Evolutionary conservation across 352 stramenopile species (phyloP).

Genomic region (Phytophthora litchii): DNA sequence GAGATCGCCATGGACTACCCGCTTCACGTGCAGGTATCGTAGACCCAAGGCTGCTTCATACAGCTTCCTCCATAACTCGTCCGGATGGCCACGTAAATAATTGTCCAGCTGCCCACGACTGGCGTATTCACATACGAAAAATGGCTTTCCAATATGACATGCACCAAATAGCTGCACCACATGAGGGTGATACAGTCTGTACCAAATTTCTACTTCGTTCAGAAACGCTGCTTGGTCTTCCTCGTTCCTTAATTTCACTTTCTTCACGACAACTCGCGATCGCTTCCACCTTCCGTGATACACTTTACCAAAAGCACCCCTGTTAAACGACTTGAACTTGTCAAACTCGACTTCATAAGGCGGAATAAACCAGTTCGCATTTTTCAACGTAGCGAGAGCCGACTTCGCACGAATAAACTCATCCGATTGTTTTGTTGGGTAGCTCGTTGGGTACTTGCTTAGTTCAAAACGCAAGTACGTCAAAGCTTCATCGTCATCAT

Average conservation of each 20-base stretch:
- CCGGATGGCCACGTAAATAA: constrained; percentile 6
- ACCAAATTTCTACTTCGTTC: constrained; percentile 28
- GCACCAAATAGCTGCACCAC: constrained; percentile 30
- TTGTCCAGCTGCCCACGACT: constrained; percentile 15
- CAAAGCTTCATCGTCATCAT: constrained; percentile 9
- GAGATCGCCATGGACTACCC: constrained; percentile 21
- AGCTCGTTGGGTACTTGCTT: constrained; percentile 15
- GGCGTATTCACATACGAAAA: constrained; percentile 30
- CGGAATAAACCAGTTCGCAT: constrained; percentile 21
- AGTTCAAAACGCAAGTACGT: constrained; percentile 23
- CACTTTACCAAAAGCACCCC: constrained; percentile 16
- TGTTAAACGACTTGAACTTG: constrained; percentile 19
- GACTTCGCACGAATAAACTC: constrained; percentile 7
- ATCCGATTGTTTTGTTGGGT: constrained; percentile 4
- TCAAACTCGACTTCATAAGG: constrained; percentile 27
- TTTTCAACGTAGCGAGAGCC: neutral
- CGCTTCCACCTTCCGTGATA: constrained; percentile 23
- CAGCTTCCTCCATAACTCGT: constrained; percentile 17
- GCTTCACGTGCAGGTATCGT: constrained; percentile 24
- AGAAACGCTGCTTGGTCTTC: constrained; percentile 13
- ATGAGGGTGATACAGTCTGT: constrained; percentile 20
- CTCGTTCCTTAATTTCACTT: constrained; percentile 16
- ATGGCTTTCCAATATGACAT: constrained; percentile 18
- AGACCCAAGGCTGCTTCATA: constrained; percentile 26
- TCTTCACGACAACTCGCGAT: constrained; percentile 29